These are phyloP conservation scores for Tylopilus subfusipes DNA, from an alignment of 768 basidiomycete genomes.

Conservation along the genomic window DNA sequence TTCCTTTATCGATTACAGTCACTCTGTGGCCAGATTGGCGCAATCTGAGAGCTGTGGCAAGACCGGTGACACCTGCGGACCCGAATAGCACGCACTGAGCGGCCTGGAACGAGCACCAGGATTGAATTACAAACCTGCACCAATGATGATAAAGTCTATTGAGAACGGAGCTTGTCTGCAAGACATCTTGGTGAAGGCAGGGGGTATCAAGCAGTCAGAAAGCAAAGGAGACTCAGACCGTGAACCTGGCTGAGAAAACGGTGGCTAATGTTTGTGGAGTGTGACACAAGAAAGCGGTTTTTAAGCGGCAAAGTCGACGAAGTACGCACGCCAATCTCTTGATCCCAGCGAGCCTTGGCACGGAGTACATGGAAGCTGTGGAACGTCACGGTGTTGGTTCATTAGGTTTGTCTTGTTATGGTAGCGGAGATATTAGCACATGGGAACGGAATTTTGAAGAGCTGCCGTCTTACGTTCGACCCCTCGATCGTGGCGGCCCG, in stretches of 20 bases:
- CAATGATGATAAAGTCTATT: constrained; percentile 32
- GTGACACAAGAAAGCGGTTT: constrained; percentile 8
- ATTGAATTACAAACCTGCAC: constrained; percentile 23
- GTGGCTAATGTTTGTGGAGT: neutral
- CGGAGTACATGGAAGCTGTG: constrained; percentile 10
- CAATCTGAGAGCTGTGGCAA: constrained; percentile 57
- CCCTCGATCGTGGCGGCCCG: neutral
- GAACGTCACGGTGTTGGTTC: neutral
- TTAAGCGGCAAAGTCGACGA: constrained; percentile 16
- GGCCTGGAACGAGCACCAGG: neutral
- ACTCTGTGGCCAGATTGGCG: constrained; percentile 58
- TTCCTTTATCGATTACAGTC: constrained; percentile 49
- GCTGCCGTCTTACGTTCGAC: constrained; percentile 7
- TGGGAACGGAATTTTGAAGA: neutral
- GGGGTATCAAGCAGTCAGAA: neutral
- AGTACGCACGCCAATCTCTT: constrained; percentile 7
- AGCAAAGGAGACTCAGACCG: neutral
- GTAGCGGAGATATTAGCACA: constrained; percentile 6
- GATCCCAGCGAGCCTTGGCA: constrained; percentile 21
- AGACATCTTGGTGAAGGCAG: constrained; percentile 11
- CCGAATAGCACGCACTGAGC: neutral
- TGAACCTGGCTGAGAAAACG: neutral
- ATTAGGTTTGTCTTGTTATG: constrained; percentile 4
- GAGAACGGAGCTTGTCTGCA: constrained; percentile 21
- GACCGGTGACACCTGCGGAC: constrained; percentile 44